These are phyloP conservation scores for Microbotryum violaceum DNA, from an alignment of 1,284 basidiomycete genomes.

Conservation along the genomic window DNA sequence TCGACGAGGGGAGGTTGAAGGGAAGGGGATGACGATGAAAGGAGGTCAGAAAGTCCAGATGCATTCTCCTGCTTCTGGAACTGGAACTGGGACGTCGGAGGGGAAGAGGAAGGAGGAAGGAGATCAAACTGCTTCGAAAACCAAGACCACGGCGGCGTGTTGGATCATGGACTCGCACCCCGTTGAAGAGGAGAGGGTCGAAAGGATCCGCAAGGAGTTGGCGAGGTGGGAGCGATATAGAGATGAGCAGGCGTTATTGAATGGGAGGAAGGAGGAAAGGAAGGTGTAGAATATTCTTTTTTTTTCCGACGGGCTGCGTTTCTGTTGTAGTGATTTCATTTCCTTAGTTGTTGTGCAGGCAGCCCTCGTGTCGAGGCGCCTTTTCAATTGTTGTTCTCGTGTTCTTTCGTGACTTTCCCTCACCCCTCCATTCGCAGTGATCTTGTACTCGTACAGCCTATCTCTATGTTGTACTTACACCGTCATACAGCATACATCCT, in stretches of 20 bases:
- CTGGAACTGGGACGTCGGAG: neutral
- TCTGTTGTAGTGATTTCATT: too few relatives aligned
- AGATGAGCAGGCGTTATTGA: too few relatives aligned
- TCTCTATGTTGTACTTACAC: too few relatives aligned
- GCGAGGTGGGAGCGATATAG: constrained; percentile 32
- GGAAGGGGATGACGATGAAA: constrained; percentile 5
- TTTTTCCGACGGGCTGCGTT: too few relatives aligned
- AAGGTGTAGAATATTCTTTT: too few relatives aligned
- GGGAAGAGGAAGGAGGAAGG: neutral
- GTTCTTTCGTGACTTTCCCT: too few relatives aligned
- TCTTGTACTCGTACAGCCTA: too few relatives aligned
- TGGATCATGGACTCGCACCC: constrained; percentile 29
- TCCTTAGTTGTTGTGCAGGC: too few relatives aligned
- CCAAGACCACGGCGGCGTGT: neutral
- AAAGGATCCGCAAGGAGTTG: constrained; percentile 27
- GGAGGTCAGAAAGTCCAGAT: neutral
- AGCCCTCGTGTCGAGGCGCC: too few relatives aligned
- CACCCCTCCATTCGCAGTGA: too few relatives aligned
- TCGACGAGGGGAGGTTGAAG: neutral
- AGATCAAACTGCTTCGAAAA: neutral
- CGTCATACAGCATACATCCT: neutral
- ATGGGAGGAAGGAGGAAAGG: too few relatives aligned
- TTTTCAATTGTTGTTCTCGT: too few relatives aligned
- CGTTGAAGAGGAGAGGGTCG: constrained; percentile 30
- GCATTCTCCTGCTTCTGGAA: neutral